These are phyloP conservation scores for Rutstroemia sp. DNA, from an alignment of 2,329 filamentous ascomycete genomes.

Conservation along the genomic window DNA sequence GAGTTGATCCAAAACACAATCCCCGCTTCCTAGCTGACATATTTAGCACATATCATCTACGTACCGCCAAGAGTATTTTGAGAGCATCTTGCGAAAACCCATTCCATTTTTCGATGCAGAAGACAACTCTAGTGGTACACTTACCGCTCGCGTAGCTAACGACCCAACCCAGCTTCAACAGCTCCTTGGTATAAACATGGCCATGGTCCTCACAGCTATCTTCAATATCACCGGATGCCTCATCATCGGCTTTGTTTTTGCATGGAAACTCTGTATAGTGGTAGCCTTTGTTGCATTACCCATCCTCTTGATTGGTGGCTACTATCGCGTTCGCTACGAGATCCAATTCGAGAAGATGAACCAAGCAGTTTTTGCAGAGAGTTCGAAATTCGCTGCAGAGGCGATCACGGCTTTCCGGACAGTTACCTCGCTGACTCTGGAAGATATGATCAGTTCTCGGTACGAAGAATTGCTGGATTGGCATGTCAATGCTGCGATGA, in stretches of 20 bases:
- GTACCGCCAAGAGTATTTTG: slow-evolving; percentile 39
- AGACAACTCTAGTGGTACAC: slow-evolving; percentile 39
- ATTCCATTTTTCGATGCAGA: slow-evolving; percentile 37
- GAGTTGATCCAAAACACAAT: slow-evolving; percentile 13
- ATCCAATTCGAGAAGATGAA: slow-evolving; percentile 51
- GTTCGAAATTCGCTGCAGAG: slow-evolving; percentile 56
- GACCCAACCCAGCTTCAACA: slow-evolving; percentile 44
- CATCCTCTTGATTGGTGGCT: slow-evolving; percentile 37
- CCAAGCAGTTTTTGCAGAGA: slow-evolving; percentile 49
- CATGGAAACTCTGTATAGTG: slow-evolving; percentile 70
- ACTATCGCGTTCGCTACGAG: slow-evolving; percentile 44
- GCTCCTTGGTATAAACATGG: slow-evolving; percentile 39
- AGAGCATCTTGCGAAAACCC: slow-evolving; percentile 36
- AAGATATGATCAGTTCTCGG: slow-evolving; percentile 45
- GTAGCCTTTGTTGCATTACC: slow-evolving; percentile 52
- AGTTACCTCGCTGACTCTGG: slow-evolving; percentile 53
- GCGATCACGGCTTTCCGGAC: slow-evolving; percentile 56
- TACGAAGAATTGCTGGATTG: slow-evolving; percentile 40
- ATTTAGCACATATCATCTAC: slow-evolving; percentile 15
- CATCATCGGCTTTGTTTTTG: slow-evolving; percentile 61
- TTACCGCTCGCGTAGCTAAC: slow-evolving; percentile 39
- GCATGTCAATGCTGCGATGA: slow-evolving; percentile 41
- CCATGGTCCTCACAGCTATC: slow-evolving; percentile 52
- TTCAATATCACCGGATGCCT: slow-evolving; percentile 60
- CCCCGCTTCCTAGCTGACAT: no score